Base-by-base conservation (phyloP, 2,329 filamentous ascomycete species). In the Penicillium fuscoglaucum region DNA sequence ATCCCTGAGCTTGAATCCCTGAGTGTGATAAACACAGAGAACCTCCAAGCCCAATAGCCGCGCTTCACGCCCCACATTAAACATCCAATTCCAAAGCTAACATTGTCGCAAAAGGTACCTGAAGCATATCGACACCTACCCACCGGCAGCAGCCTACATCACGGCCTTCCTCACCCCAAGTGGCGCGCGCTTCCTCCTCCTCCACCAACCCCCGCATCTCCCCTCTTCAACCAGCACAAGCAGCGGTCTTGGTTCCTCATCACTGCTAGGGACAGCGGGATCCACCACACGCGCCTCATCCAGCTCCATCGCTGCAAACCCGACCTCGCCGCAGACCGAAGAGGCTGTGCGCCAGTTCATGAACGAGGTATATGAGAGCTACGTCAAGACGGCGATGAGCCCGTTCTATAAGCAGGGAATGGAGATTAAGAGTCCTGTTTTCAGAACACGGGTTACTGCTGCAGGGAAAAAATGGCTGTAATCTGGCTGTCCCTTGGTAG, bases 261-360 rank as follows among this genome's bases (percentile, higher is more conserved):
- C 72, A 4, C 55, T 74, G n/a, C 64, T 71, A 9, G 65, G 68
- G 17, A 65, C 72, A 29, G 66, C 70, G 3, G 67, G 70, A 17
- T 62, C 64, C 6, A 70, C 72, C 9, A 68, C 70, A 12, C 70
- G 74, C 24, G 68, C 86, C 45, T 85, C 83, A 19, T 87, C 84
- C 61, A 88, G 88, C n/a, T 87, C 87, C 41, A 88, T 91, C 58
- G 89, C 86, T 56, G 87, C 89, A 65, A 97, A 96, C 74, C 93
- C 93, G 0, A 93, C 88, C 3, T 90, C 88, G 59, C 88, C 91
- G 6, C 91, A 93, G 72, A 96, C 93, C 6, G 95, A 99, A 78
- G 95, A 99, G 79, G 93, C 95, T 5, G 90, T 98, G 68, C 87
- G 91, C 73, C 91, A 91, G 76, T 99, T 98, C 79, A 96, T 99